Evolutionary conservation across 441 rosid species (phyloP).

Genomic region (Codiaeum variegatum): DNA sequence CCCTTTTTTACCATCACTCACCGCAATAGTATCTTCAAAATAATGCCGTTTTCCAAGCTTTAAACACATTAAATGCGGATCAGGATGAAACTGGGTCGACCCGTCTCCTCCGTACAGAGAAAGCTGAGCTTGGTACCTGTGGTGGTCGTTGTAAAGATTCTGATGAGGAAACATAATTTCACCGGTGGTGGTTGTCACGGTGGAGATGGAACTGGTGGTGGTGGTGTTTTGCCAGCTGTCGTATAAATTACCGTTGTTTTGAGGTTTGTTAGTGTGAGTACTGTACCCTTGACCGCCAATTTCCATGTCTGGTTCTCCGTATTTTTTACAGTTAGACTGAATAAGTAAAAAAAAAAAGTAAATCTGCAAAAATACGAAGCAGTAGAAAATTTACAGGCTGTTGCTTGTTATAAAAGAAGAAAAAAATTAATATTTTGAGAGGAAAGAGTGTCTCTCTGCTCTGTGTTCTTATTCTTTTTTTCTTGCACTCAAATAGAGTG

Average conservation of each 20-base stretch:
- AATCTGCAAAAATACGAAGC: background rate
- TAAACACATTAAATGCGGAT: conserved; percentile 49
- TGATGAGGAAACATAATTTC: conserved; percentile 26
- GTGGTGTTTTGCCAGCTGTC: conserved; percentile 22
- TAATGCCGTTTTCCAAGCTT: conserved; percentile 54
- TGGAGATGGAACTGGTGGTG: background rate
- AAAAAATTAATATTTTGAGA: background rate
- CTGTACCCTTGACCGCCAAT: conserved; percentile 29
- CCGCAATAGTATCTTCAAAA: conserved; percentile 33
- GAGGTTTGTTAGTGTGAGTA: conserved; percentile 8
- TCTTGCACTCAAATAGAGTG: conserved; percentile 13
- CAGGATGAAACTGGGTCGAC: conserved; percentile 35
- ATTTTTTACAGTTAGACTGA: conserved; percentile 2
- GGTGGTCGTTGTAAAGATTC: background rate
- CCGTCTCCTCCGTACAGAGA: conserved; percentile 30
- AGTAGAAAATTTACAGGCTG: background rate
- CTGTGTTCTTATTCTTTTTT: background rate
- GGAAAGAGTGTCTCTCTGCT: background rate
- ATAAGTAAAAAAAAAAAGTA: background rate
- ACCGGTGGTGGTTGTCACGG: conserved; percentile 6
- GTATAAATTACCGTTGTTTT: conserved; percentile 13
- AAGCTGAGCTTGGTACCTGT: conserved; percentile 15
- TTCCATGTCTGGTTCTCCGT: conserved; percentile 29
- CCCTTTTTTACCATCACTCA: conserved; percentile 33
- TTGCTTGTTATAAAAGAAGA: conserved; percentile 14